phyloP scores from a whole-genome alignment of 1,139 yeast genomes.

The Lodderomyces pseudojiufengensis region DNA sequence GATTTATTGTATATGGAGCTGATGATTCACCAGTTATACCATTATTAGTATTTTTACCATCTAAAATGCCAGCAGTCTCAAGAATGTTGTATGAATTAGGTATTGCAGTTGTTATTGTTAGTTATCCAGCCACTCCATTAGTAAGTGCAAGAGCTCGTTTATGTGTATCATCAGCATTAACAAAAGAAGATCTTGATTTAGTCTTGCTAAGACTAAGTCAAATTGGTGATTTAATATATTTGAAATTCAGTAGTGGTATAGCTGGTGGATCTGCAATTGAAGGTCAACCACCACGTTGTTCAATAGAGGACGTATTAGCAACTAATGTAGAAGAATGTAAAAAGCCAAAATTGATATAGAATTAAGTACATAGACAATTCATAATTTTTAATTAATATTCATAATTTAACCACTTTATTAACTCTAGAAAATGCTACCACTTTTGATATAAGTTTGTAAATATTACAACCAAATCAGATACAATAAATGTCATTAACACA shows the following conservation, averaged over 20 bases:
- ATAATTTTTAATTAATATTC: background rate
- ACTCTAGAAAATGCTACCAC: no score
- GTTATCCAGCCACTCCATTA: constrained; percentile 96
- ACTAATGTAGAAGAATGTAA: constrained; percentile 72
- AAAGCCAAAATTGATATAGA: constrained; percentile 21
- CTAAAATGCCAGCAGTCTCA: constrained; percentile 91
- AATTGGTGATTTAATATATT: constrained; percentile 71
- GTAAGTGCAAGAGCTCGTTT: constrained; percentile 87
- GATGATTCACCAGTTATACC: constrained; percentile 98
- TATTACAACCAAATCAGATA: background rate
- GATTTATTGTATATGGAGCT: constrained; percentile 90
- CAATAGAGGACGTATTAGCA: constrained; percentile 70
- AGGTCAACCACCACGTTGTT: constrained; percentile 70
- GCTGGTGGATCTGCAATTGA: constrained; percentile 62
- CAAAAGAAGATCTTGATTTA: constrained; percentile 88
- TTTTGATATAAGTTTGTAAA: background rate
- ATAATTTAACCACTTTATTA: no score
- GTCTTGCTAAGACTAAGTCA: constrained; percentile 69
- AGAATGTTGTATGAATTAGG: constrained; percentile 74
- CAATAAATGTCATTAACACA: no score
- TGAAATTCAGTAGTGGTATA: constrained; percentile 75
- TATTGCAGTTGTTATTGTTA: constrained; percentile 93
- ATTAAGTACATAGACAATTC: constrained; percentile 4
- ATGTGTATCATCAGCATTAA: constrained; percentile 88
- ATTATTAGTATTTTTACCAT: constrained; percentile 78